These are phyloP conservation scores for Trapa bicornis DNA, from an alignment of 345 rosid genomes.

Conservation along the genomic window DNA sequence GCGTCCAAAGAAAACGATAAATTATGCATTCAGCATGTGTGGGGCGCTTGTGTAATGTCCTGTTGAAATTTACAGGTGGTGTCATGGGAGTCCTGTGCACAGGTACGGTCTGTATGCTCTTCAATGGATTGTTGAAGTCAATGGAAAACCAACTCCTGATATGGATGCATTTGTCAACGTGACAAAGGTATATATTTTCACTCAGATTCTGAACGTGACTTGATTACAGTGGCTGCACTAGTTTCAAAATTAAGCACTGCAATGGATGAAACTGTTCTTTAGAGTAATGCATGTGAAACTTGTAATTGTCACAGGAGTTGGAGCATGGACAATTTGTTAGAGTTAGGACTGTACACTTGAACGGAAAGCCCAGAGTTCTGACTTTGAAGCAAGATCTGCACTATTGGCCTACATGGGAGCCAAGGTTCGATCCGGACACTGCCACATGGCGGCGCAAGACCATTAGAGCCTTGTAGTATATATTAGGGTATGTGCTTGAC, in stretches of 20 bases:
- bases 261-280: background rate
- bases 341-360: conserved; percentile 64
- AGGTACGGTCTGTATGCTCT: conserved; percentile 78
- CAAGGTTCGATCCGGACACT: conserved; percentile 61
- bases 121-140: conserved; percentile 92
- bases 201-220: too few relatives aligned
- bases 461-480: conserved; percentile 37
- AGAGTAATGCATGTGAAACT: background rate
- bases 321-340: conserved; percentile 82
- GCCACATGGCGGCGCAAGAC: conserved; percentile 59
- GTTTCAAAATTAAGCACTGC: too few relatives aligned
- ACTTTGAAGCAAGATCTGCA: conserved; percentile 91
- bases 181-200: conserved; percentile 40
- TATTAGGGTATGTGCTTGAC: background rate
- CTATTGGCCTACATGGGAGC: conserved; percentile 94
- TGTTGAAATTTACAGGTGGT: conserved; percentile 42
- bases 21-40: background rate
- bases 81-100: conserved; percentile 86
- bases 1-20: background rate
- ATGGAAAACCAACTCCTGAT: conserved; percentile 75
- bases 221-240: background rate
- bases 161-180: conserved; percentile 59
- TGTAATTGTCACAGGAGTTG: conserved; percentile 40
- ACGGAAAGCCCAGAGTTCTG: conserved; percentile 81
- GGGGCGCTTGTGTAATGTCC: background rate